A percentile compares a stretch with the other conserved stretches of the same genome.
phyloP scores from a whole-genome alignment of 2,329 filamentous ascomycete species.

The Clonostachys solani region DNA sequence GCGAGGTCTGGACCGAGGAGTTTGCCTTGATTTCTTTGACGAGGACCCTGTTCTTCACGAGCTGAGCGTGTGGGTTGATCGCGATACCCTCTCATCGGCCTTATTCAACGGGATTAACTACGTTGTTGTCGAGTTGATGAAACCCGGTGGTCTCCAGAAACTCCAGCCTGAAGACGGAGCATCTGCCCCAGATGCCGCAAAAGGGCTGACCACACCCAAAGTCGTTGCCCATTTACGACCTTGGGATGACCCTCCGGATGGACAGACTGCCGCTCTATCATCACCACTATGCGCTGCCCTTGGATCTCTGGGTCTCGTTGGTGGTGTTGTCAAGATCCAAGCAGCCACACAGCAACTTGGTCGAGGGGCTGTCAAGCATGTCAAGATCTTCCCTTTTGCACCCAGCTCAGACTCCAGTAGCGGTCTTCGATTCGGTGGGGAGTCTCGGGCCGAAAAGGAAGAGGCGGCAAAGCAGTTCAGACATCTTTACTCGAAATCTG shows the following conservation, averaged over 20 bases:
- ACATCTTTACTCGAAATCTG: conserved; percentile 59
- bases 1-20: conserved; percentile 67
- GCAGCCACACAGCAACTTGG: conserved; percentile 71
- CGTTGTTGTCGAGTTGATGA: conserved; percentile 81
- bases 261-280: conserved; percentile 76
- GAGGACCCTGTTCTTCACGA: conserved; percentile 52
- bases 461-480: conserved; percentile 69
- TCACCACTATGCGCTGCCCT: conserved; percentile 70
- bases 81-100: conserved; percentile 67
- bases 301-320: conserved; percentile 69
- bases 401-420: conserved; percentile 51
- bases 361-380: conserved; percentile 55
- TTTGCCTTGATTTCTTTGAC: conserved; percentile 75
- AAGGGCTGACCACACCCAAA: conserved; percentile 36
- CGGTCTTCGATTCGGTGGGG: conserved; percentile 81
- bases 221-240: conserved; percentile 70
- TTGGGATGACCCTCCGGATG: conserved; percentile 87
- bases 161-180: conserved; percentile 65
- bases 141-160: conserved; percentile 72
- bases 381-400: conserved; percentile 81
- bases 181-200: conserved; percentile 31
- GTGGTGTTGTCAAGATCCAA: conserved; percentile 83
- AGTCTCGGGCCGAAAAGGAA: conserved; percentile 78
- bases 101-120: conserved; percentile 73
- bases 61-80: conserved; percentile 80